phyloP scores from a whole-genome alignment of 805 yeast genomes.

The Spathaspora sp. region DNA sequence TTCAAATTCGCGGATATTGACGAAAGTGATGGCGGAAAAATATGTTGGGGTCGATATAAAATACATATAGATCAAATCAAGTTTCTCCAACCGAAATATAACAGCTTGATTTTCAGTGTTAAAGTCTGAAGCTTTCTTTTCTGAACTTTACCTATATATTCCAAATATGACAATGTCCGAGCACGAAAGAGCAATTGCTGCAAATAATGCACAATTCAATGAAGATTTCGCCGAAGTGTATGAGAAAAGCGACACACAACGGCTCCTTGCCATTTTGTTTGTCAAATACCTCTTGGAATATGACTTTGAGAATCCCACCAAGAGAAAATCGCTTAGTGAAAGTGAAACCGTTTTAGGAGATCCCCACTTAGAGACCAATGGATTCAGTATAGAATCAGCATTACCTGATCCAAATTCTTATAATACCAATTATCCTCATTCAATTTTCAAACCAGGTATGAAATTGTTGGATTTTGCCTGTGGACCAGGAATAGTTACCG shows the following conservation, averaged over 20 bases:
- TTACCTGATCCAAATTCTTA: conserved; percentile 12
- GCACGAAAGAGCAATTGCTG: conserved; percentile 20
- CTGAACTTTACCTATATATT: neutral
- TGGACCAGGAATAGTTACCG: conserved; percentile 38
- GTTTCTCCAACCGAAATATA: neutral
- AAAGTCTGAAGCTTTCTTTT: neutral
- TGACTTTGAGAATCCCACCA: conserved; percentile 9
- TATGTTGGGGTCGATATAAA: too few relatives aligned
- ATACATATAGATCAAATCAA: too few relatives aligned
- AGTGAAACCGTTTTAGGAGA: conserved; percentile 12
- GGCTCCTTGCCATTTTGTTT: conserved; percentile 14
- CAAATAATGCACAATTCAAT: conserved; percentile 17
- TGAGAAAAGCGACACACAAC: conserved; percentile 17
- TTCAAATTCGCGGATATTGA: too few relatives aligned
- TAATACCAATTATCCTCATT: conserved; percentile 6
- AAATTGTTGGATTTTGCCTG: conserved; percentile 40
- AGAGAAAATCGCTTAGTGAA: conserved; percentile 11
- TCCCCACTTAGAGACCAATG: conserved; percentile 8
- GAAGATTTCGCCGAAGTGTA: conserved; percentile 16
- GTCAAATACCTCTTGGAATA: conserved; percentile 17
- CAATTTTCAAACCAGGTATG: conserved; percentile 17
- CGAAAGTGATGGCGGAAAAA: too few relatives aligned
- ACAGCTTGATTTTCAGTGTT: neutral
- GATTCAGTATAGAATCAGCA: conserved; percentile 6
- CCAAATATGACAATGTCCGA: neutral